Evolutionary conservation across 352 stramenopile species (phyloP).

Genomic region (Bremia lactucae): DNA sequence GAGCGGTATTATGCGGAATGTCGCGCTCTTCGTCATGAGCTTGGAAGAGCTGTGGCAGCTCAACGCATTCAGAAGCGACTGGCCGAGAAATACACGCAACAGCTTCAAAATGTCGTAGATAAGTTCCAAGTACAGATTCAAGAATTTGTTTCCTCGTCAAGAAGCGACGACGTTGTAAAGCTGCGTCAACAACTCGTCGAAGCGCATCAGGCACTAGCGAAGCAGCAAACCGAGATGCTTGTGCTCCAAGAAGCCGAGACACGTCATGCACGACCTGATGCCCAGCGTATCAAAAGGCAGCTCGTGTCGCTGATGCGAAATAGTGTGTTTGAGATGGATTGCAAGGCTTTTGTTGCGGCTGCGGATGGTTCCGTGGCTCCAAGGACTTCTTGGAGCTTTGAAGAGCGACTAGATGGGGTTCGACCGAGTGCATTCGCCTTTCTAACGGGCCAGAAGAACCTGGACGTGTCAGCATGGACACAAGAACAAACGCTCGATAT

Average conservation of each 20-base stretch:
- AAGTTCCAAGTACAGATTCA: slow-evolving; percentile 49
- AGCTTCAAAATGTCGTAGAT: slow-evolving; percentile 46
- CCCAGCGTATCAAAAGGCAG: slow-evolving; percentile 52
- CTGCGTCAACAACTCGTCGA: slow-evolving; percentile 57
- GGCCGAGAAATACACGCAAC: slow-evolving; percentile 21
- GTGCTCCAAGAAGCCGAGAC: slow-evolving; percentile 52
- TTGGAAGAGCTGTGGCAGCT: slow-evolving; percentile 37
- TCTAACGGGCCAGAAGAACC: slow-evolving; percentile 37
- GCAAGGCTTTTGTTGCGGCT: slow-evolving; percentile 25
- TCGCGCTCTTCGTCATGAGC: slow-evolving; percentile 50
- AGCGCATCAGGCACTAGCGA: slow-evolving; percentile 47
- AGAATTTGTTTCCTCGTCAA: slow-evolving; percentile 21
- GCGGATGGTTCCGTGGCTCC: slow-evolving; percentile 4
- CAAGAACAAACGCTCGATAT: slow-evolving; percentile 35
- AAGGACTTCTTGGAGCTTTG: slow-evolving; percentile 18
- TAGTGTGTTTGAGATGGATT: slow-evolving; percentile 48
- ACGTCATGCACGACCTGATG: slow-evolving; percentile 49
- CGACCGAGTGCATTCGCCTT: slow-evolving; percentile 48
- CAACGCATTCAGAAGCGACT: slow-evolving; percentile 35
- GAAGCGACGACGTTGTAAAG: slow-evolving; percentile 34
- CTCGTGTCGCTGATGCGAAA: slow-evolving; percentile 50
- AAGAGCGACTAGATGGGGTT: slow-evolving; percentile 55
- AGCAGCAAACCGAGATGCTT: slow-evolving; percentile 55
- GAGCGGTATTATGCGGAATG: slow-evolving; percentile 63
- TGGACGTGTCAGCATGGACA: slow-evolving; percentile 15